Evolutionary conservation across 1,139 yeast species (phyloP).

Genomic region (Suhomyces maxii): DNA sequence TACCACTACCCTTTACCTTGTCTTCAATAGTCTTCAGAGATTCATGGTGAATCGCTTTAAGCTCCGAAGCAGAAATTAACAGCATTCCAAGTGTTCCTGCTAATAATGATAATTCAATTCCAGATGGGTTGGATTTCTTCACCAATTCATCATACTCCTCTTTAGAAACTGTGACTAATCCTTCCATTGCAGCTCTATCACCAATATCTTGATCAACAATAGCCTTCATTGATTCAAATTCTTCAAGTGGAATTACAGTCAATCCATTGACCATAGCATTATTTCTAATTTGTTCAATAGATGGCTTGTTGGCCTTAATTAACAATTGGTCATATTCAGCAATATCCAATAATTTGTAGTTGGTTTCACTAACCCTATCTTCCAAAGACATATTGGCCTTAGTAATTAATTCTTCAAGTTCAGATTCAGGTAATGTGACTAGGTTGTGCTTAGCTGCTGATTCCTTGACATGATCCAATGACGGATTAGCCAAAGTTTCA

Average conservation of each 20-base stretch:
- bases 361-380: conserved; percentile 25
- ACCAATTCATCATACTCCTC: conserved; percentile 11
- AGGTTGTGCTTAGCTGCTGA: conserved; percentile 3
- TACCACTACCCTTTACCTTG: conserved; percentile 27
- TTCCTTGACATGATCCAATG: conserved; percentile 9
- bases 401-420: conserved; percentile 11
- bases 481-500: conserved; percentile 14
- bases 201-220: conserved; percentile 7
- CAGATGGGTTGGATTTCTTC: conserved; percentile 20
- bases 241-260: conserved; percentile 29
- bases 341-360: conserved; percentile 22
- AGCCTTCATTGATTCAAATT: conserved; percentile 19
- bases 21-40: conserved; percentile 12
- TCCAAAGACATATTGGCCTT: conserved; percentile 20
- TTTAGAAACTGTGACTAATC: conserved; percentile 10
- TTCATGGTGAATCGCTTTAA: conserved; percentile 19
- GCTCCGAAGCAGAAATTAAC: conserved; percentile 18
- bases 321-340: conserved; percentile 36
- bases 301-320: conserved; percentile 38
- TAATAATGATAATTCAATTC: conserved; percentile 19
- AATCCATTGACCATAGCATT: conserved; percentile 33
- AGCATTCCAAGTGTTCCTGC: conserved; percentile 25
- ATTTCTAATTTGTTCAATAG: conserved; percentile 29
- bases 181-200: conserved; percentile 16
- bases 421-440: conserved; percentile 19